phyloP scores from a whole-genome alignment of 2,329 filamentous ascomycete species.

The Stemphylium vesicarium region DNA sequence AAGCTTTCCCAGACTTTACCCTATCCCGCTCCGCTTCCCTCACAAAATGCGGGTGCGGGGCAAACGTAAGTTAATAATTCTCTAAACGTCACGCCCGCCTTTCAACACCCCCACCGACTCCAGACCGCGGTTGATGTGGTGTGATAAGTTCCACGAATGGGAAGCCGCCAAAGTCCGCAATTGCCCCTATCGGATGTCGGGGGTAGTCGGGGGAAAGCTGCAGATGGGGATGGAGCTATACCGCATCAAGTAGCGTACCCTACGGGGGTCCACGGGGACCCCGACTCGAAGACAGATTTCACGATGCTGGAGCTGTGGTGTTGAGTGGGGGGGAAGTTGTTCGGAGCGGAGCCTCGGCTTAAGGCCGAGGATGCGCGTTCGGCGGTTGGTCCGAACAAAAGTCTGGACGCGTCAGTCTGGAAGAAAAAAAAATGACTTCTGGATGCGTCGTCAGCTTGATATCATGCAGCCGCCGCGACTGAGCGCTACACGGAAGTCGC shows the following conservation, averaged over 20 bases:
- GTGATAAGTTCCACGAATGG: conserved; percentile 33
- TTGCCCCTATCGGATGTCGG: background rate
- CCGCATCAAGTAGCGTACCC: conserved; percentile 12
- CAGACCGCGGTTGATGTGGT: background rate
- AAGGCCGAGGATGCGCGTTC: background rate
- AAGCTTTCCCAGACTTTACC: conserved; percentile 6
- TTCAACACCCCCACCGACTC: background rate
- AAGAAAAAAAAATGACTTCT: background rate
- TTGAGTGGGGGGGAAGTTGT: conserved; percentile 10
- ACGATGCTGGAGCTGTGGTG: conserved; percentile 27
- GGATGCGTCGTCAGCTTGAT: background rate
- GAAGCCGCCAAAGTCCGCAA: conserved; percentile 19
- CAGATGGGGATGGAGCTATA: conserved; percentile 1
- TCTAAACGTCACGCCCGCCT: conserved; percentile 3
- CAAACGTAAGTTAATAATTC: conserved; percentile 4
- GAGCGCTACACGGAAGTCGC: background rate
- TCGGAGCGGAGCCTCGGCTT: conserved; percentile 10
- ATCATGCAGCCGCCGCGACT: background rate
- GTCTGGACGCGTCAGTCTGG: background rate
- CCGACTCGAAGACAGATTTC: conserved; percentile 12
- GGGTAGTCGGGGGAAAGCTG: background rate
- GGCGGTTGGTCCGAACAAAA: conserved; percentile 3
- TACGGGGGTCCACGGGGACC: background rate
- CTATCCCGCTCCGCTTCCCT: conserved; percentile 6
- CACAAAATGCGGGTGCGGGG: conserved; percentile 13